Evolutionary conservation across 176 grass and related monocot species (phyloP), one percentile per base, ranked within the genome.

Genomic region (Zoysia pacifica): DNA sequence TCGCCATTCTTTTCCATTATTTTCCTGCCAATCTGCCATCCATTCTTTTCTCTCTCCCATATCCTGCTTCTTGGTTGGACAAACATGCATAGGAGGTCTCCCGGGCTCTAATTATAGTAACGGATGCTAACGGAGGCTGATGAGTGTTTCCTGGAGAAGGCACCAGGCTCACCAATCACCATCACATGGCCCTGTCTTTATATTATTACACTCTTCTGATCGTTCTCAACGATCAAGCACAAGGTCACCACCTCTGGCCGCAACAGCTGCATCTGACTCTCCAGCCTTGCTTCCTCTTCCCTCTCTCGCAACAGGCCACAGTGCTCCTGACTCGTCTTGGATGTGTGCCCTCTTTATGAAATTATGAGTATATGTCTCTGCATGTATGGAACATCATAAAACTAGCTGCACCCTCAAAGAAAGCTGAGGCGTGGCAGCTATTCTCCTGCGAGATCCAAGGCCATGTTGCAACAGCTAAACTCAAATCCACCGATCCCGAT

Each of bases 131-230:
- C 19, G 70, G 55, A 77, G 72, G 65, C 72, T 67, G 82, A 81
- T 78, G 78, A 77, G 82, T 68, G 72, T 85, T 85, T 81, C 65
- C 77, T 67, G 65, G 65, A 85, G 87, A 42, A 88, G 80, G 86
- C 41, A 87, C 78, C 78, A 62, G 61, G 68, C 63, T 8, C 70
- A 62, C 47, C 82, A 18, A 81, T 67, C 78, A 36, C 72, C 50
- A 58, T 81, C 87, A 89, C 77, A 77, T 89, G 87, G 87, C 78
- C 12, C 71, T 89, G 87, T 59, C 70, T 75, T 81, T 89, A 85
- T 85, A 85, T 85, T 72, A 77, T 85, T 65, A 45, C 77, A 35
- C 56, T 15, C 71, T 15, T 76, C 87, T 81, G 72, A 65, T 70
- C 70, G 39, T 66, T 66, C 37, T 89, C 87, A 89, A 78, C 81